Percentiles rank a stretch among this genome's conserved stretches.
Conservation (phyloP, 192 early-diverging fungal species). For the Ambispora gerdemannii region DNA sequence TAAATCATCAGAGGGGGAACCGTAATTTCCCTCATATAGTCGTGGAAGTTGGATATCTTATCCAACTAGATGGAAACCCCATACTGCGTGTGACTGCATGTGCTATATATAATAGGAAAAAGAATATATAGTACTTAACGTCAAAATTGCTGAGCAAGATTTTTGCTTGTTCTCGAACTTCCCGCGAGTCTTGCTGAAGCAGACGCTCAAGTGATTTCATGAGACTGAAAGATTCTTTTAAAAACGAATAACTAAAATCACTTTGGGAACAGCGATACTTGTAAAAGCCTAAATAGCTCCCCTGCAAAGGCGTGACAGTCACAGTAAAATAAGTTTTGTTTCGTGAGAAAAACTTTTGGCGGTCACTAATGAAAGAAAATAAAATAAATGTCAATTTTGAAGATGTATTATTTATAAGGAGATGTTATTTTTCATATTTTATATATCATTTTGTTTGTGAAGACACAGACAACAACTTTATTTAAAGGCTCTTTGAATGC, state of each 20-base stretch:
- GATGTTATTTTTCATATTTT: no score
- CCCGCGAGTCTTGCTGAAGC: not conserved
- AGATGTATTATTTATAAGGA: no score
- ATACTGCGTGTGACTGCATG: constrained; percentile 8
- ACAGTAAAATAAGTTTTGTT: no score
- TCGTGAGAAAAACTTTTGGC: no score
- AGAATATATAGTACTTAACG: not conserved
- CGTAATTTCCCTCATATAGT: constrained; percentile 8
- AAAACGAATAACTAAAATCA: not conserved
- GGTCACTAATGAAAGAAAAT: no score
- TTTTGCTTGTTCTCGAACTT: not conserved
- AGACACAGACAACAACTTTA: no score
- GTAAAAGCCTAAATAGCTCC: not conserved
- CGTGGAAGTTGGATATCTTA: constrained; percentile 15
- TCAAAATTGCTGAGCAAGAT: not conserved
- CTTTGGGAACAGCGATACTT: not conserved
- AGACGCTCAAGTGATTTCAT: not conserved
- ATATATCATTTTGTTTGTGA: no score
- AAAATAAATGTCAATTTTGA: no score
- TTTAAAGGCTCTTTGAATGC: no score
- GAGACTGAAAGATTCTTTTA: not conserved
- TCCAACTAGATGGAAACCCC: constrained; percentile 12
- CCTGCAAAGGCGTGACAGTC: not conserved
- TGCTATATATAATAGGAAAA: constrained; percentile 1
- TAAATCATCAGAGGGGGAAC: constrained; percentile 14